Conservation (phyloP, 345 rosid genomes). For the Sisymbrium altissimum region DNA sequence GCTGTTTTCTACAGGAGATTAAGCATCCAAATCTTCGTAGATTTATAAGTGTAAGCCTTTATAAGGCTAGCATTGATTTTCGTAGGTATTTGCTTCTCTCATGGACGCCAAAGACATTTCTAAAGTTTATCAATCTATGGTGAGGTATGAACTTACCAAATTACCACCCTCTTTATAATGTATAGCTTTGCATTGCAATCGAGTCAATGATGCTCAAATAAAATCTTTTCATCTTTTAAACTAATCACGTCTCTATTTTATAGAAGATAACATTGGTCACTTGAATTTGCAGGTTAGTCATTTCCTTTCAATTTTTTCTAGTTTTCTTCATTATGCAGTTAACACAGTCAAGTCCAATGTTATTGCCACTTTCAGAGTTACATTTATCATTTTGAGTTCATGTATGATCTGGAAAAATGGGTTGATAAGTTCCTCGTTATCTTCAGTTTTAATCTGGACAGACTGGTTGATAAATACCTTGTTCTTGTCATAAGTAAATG, state of each 20-base stretch:
- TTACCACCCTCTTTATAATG: neutral
- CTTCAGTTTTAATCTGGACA: too few relatives aligned
- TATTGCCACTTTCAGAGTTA: too few relatives aligned
- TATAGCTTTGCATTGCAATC: neutral
- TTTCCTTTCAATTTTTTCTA: neutral
- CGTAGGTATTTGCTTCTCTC: neutral
- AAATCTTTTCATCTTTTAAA: neutral
- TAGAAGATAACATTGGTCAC: neutral
- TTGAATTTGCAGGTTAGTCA: neutral
- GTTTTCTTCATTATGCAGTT: too few relatives aligned
- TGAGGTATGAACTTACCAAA: neutral
- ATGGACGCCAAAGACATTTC: too few relatives aligned
- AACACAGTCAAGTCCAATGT: too few relatives aligned
- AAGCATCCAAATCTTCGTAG: neutral
- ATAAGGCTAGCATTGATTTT: neutral
- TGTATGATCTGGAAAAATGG: too few relatives aligned
- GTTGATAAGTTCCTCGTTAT: too few relatives aligned
- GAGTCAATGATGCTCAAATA: neutral
- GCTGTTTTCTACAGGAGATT: neutral
- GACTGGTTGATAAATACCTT: too few relatives aligned
- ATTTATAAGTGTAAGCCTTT: neutral
- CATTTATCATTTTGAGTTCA: too few relatives aligned
- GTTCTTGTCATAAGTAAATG: too few relatives aligned
- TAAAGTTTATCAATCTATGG: too few relatives aligned
- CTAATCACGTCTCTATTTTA: neutral